phyloP scores from a whole-genome alignment of 2,329 filamentous ascomycete genomes.

The Trichocomaceae sp. region DNA sequence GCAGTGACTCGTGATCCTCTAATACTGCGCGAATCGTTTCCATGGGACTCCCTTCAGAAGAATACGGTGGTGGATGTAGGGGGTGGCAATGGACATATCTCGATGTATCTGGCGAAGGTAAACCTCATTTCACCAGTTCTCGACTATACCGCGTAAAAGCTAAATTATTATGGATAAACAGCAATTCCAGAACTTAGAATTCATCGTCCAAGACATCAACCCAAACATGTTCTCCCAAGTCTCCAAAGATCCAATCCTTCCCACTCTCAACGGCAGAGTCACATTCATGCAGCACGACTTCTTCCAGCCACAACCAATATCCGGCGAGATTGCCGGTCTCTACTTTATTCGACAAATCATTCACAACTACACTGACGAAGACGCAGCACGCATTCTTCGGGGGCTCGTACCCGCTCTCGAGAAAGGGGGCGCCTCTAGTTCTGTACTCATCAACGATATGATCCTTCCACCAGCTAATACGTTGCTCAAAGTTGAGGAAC shows the following conservation, averaged over 20 bases:
- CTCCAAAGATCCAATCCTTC: too few species aligned
- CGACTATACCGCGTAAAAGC: not conserved
- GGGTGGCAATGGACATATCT: not conserved
- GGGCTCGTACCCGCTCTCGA: not conserved
- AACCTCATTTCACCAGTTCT: not conserved
- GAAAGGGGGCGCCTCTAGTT: not conserved
- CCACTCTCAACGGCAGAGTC: not conserved
- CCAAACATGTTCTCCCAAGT: not conserved
- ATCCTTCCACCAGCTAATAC: not conserved
- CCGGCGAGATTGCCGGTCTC: not conserved
- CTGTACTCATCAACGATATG: not conserved
- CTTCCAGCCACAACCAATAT: not conserved
- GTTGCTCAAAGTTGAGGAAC: not conserved
- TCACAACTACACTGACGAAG: not conserved
- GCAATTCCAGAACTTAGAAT: not conserved
- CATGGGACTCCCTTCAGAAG: not conserved
- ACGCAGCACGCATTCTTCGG: not conserved
- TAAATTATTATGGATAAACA: not conserved
- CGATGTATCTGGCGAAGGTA: not conserved
- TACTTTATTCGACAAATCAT: not conserved
- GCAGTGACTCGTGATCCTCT: too few species aligned
- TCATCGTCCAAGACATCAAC: not conserved
- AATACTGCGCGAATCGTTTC: too few species aligned
- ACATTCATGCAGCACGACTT: not conserved
- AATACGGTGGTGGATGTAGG: not conserved